Evolutionary conservation across 169 alveolate genomes (phyloP), one percentile per base, ranked within the genome.

Genomic region (Prorocentrum cordatum): DNA sequence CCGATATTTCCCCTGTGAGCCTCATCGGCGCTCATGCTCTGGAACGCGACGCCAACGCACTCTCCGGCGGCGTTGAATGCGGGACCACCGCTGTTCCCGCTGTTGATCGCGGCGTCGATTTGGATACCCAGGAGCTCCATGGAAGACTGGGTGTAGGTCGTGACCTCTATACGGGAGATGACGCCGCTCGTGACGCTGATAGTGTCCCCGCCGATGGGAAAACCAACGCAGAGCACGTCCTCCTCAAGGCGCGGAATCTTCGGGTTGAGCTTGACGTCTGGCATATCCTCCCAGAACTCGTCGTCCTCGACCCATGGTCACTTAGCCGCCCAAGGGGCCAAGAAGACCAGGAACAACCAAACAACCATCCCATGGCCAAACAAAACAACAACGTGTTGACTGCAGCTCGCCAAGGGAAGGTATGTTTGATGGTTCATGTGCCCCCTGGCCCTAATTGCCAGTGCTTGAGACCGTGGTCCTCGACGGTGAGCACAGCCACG

Each of bases 41-140:
- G 89, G 26, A 80, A 80, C 42, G 89, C 89, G 33, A 80, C 47
- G 47, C 89, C 89, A 1, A 80, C 89, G 50, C 89, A 80, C 35
- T 80, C 79, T 14, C 89, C 89, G n/a, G 54, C 54, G 54, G 9
- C 54, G 16, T 77, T 77, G 62, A 77, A 77, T 10, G 87, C 87
- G 2, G 87, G 87, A 36, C 90, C 90, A 6, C 90, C 90, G 62
- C 80, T 62, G 58, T 80, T 80, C 68, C 90, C 90, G 58, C 90
- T 80, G 68, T 80, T 80, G 39, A 80, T 80, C 66, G 90, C 90
- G 10, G 90, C 90, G 36, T 80, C 90, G 61, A 80, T 80, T 45
- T 80, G 90, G 50, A 80, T 80, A 31, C 90, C 90, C 61, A 80
- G 68, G 68, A 80, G 31, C 58, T 80, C 90, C 4, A 79, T 79